Evolutionary conservation across 1,139 yeast species (phyloP), one percentile per base, ranked within the genome.

Genomic region (Diutina scorzettiae): DNA sequence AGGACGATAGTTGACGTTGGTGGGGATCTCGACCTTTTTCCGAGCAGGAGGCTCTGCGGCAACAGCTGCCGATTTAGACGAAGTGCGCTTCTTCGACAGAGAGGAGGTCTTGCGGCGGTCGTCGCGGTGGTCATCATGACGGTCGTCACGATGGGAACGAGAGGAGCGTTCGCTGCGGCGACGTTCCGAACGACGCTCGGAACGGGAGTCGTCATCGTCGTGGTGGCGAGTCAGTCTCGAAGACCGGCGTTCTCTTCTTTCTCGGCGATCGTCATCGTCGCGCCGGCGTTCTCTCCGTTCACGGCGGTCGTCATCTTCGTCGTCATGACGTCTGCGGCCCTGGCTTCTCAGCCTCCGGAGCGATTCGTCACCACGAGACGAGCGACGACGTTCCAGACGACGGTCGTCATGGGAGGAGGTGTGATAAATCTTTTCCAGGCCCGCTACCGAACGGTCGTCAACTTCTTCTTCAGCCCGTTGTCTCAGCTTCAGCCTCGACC

Each of bases 1-100:
- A 3, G 71, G 33, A n/a, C 39, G 39, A 28, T 34, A 34, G 5
- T 34, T 23, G 28, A 34, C 39, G 17, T 34, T 23, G 12, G 14
- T 34, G 28, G 39, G 39, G 12, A 34, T 20, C 27, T 14, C 39
- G 28, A 34, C 39, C 12, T 21, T 20, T 4, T 23, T 23, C 7
- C 16, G n/a, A 9, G 39, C 28, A 5, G 39, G 39, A 2, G 39
- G 28, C 4, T 28, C 39, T 5, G 39, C 39, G 14, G 37, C 24
- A 14, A 28, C 39, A 14, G 28, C 39, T 9, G 20, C 28, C 24
- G 25, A 20, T 11, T 20, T 20, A 17, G 16, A n/a, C 25, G 17
- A 6, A 3, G 8, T 14, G 18, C 16, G 25, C 2, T n/a, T 8
- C 16, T 28, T 21, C 7, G 7, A 5, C 30, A 27, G 30, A 20